Percentiles rank a stretch among this genome's conserved stretches.
Evolutionary conservation across 345 rosid species (phyloP).

Genomic region (Lepidium sativum): DNA sequence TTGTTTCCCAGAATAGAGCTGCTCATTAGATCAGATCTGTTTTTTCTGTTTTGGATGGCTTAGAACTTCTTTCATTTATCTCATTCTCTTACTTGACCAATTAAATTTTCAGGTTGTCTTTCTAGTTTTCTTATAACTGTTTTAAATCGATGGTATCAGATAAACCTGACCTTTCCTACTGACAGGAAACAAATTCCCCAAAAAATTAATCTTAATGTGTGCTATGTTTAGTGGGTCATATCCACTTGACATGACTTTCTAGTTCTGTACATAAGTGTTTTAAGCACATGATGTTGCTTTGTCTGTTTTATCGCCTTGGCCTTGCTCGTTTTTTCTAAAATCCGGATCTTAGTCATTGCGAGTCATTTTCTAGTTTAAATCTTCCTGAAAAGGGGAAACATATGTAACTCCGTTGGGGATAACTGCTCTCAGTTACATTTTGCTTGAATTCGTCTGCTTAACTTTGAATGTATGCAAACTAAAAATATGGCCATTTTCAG

Average conservation of each 20-base stretch:
- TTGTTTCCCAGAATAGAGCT: constrained; percentile 1
- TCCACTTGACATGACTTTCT: not conserved
- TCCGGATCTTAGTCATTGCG: not conserved
- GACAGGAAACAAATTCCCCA: not conserved
- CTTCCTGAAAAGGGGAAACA: not conserved
- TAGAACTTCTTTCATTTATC: not conserved
- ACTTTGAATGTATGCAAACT: constrained; percentile 13
- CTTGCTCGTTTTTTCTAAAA: not conserved
- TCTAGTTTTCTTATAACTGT: not conserved
- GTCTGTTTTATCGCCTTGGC: not conserved
- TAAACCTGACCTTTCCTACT: not conserved
- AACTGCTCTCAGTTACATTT: not conserved
- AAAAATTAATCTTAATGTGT: not conserved
- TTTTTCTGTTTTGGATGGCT: not conserved
- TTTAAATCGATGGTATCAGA: not conserved
- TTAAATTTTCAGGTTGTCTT: not conserved
- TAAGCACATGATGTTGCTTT: not conserved
- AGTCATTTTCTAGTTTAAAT: not conserved
- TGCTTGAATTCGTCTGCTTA: not conserved
- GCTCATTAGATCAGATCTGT: not conserved
- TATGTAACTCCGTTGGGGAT: not conserved
- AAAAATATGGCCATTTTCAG: constrained; percentile 38
- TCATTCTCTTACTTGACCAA: not conserved
- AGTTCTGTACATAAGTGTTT: not conserved
- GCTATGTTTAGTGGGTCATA: not conserved